phyloP scores from a whole-genome alignment of 257 asterid genomes.

The Lithospermum erythrorhizon region DNA sequence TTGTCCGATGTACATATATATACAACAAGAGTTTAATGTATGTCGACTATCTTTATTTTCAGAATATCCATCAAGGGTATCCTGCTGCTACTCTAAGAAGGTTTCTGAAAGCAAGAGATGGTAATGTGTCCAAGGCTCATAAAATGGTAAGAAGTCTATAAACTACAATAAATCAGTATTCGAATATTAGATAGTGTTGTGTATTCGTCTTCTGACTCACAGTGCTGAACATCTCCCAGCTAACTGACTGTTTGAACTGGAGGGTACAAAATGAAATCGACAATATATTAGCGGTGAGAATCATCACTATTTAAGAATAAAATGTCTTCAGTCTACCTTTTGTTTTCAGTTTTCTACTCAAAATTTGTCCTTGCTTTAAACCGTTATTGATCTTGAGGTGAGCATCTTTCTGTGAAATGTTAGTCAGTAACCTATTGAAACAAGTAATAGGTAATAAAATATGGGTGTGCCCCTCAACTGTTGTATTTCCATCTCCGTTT shows the following conservation, averaged over 20 bases:
- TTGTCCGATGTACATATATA: no score
- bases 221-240: slow-evolving; percentile 31
- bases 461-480: no score
- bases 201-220: not conserved
- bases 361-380: no score
- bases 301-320: not conserved
- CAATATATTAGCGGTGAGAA: slow-evolving; percentile 56
- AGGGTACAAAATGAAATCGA: slow-evolving; percentile 73
- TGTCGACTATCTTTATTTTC: slow-evolving; percentile 9
- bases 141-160: slow-evolving; percentile 44
- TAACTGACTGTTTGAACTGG: slow-evolving; percentile 69
- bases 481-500: no score
- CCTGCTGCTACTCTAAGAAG: slow-evolving; percentile 47
- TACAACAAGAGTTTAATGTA: no score
- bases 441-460: no score
- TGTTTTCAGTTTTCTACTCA: no score
- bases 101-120: slow-evolving; percentile 88
- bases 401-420: no score
- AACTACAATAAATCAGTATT: not conserved
- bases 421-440: no score
- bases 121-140: slow-evolving; percentile 45
- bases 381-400: no score
- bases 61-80: slow-evolving; percentile 67
- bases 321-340: no score
- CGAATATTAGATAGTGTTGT: not conserved